phyloP scores from a whole-genome alignment of 148 eudicot genomes.

The Camellia lanceoleosa region DNA sequence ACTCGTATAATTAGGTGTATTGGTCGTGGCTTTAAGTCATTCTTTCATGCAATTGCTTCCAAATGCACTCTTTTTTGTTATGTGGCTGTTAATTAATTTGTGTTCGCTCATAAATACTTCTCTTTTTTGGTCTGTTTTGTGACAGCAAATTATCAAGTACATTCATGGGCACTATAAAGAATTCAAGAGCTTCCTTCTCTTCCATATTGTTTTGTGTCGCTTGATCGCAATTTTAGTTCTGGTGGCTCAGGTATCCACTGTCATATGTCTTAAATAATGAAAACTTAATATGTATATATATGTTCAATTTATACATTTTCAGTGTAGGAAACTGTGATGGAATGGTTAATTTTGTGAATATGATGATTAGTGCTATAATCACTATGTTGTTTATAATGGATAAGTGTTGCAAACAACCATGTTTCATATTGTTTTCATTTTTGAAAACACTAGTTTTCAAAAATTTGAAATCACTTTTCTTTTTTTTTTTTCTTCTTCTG shows the following conservation, averaged over 20 bases:
- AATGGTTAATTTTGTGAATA: too few species aligned
- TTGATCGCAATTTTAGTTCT: constrained; percentile 8
- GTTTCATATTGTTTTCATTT: too few species aligned
- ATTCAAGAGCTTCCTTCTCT: constrained; percentile 16
- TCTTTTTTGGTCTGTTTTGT: background rate
- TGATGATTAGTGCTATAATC: too few species aligned
- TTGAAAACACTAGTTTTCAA: too few species aligned
- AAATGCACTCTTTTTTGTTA: constrained; percentile 1
- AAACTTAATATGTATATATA: background rate
- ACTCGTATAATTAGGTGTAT: too few species aligned
- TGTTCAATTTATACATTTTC: background rate
- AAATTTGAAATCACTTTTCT: too few species aligned
- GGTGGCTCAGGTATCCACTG: constrained; percentile 18
- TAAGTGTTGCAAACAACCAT: too few species aligned
- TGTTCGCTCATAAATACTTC: background rate
- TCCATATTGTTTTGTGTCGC: constrained; percentile 17
- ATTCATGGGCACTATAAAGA: constrained; percentile 9
- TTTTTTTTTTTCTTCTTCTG: too few species aligned
- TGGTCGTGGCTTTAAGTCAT: too few species aligned
- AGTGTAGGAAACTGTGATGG: too few species aligned
- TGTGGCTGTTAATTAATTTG: background rate
- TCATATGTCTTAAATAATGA: background rate
- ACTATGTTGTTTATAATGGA: too few species aligned
- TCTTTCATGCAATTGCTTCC: too few species aligned
- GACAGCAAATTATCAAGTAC: constrained; percentile 14